phyloP scores from a whole-genome alignment of 768 basidiomycete genomes.

The Auriculariales sp. region DNA sequence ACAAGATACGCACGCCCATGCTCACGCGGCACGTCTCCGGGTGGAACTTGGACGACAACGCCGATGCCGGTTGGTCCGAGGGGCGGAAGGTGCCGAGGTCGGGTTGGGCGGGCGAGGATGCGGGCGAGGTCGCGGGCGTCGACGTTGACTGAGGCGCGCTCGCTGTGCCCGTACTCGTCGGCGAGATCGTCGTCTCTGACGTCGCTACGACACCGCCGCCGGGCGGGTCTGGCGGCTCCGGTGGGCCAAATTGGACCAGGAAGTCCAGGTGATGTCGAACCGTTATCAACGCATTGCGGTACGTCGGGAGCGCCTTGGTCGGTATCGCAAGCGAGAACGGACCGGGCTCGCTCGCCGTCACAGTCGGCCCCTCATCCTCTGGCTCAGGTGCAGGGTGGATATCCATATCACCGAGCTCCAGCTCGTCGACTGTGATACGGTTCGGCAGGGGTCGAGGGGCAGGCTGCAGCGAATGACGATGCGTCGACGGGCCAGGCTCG shows the following conservation, averaged over 20 bases:
- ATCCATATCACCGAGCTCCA: no score
- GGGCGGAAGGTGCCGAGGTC: no score
- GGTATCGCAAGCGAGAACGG: background rate
- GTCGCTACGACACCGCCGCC: background rate
- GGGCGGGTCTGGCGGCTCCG: background rate
- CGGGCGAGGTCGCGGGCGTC: no score
- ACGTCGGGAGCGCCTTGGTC: background rate
- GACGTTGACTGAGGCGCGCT: no score
- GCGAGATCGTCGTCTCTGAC: background rate
- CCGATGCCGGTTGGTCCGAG: no score
- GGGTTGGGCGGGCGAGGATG: no score
- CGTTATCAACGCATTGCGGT: background rate
- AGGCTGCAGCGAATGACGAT: no score
- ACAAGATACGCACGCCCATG: conserved; percentile 73
- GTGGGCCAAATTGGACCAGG: background rate
- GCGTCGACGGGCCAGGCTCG: no score
- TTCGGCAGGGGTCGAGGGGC: no score
- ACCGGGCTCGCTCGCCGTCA: background rate
- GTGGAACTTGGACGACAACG: no score
- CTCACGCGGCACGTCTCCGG: conserved; percentile 22
- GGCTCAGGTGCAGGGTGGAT: background rate
- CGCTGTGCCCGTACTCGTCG: no score
- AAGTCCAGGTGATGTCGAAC: background rate
- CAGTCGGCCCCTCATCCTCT: background rate
- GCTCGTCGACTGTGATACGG: no score